Base-by-base conservation (phyloP, 2,329 filamentous ascomycete species). In the Apiospora aurea region DNA sequence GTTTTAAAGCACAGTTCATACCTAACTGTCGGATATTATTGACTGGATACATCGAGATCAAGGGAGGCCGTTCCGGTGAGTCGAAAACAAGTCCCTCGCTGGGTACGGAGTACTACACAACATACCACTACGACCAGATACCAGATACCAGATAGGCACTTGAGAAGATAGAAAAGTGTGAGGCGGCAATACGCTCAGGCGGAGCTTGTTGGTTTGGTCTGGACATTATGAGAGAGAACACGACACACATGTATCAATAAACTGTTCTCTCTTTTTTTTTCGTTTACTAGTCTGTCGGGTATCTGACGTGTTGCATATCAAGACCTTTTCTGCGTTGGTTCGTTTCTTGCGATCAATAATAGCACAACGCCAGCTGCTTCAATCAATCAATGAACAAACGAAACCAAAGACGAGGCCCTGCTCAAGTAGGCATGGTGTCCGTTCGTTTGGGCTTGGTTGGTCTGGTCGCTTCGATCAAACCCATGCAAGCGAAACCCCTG, bases 1-100 rank as follows among this genome's bases (percentile, higher is more conserved):
- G 57, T 38, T 38, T 38, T 38, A 21, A 38, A 41, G 34, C 57
- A 41, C 34, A 64, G 53, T 64, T 41, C 57, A 41, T 64, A 64
- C 57, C 34, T 64, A 64, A 61, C 53, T 61, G 53, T 61, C 53
- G 53, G 53, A 61, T 61, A 61, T 61, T 61, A 61, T 61, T 61
- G 51, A 34, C 18, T 61, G 53, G 53, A 38, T 38, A 61, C 29
- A 64, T 64, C 57, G 57, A 64, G 57, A 64, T 64, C 18, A 64
- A 64, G 57, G 57, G 57, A 61, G 53, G 34, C 29, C 29, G 16
- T 38, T 38, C 53, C 53, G 51, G 51, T 57, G 26, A 49, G 46
- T 49, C 44, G 21, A 18, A 16, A 49, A 49, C 46, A 49, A 49
- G 46, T 49, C 46, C 46, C 46, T 49, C 46, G n/a, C 46, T 49